phyloP scores from a whole-genome alignment of 805 yeast species.

The Kuraishia floccosa region DNA sequence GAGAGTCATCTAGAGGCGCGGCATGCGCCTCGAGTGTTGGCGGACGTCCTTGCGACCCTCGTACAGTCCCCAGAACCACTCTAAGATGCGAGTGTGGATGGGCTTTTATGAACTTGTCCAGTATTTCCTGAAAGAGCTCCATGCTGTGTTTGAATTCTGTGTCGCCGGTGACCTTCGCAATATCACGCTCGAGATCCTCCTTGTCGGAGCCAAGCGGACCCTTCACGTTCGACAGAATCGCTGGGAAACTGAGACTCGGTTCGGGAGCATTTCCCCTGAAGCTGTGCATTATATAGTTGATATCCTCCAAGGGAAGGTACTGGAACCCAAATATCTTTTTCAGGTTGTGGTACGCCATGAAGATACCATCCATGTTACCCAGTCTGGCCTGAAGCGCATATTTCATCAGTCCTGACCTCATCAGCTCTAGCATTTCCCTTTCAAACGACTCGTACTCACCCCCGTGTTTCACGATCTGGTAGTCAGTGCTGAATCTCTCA shows the following conservation, averaged over 20 bases:
- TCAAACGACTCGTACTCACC: slow-evolving; percentile 78
- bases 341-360: slow-evolving; percentile 83
- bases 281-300: slow-evolving; percentile 55
- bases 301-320: slow-evolving; percentile 63
- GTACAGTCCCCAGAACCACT: not conserved
- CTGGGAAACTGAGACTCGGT: not conserved
- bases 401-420: slow-evolving; percentile 67
- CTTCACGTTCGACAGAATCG: slow-evolving; percentile 9
- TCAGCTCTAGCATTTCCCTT: slow-evolving; percentile 67
- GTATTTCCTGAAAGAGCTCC: slow-evolving; percentile 33
- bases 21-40: no score
- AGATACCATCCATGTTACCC: slow-evolving; percentile 96
- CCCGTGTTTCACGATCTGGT: slow-evolving; percentile 46
- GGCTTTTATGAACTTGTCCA: slow-evolving; percentile 24
- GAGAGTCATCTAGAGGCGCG: slow-evolving; percentile 7
- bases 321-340: slow-evolving; percentile 80
- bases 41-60: not conserved
- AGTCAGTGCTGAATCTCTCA: slow-evolving; percentile 33
- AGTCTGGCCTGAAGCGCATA: slow-evolving; percentile 87
- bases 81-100: no score
- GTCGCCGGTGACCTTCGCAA: slow-evolving; percentile 46
- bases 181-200: slow-evolving; percentile 19
- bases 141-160: slow-evolving; percentile 56
- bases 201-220: slow-evolving; percentile 15
- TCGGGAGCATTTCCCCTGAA: no score